Evolutionary conservation across 768 basidiomycete genomes (phyloP).

Genomic region (Tylopilus felleus): DNA sequence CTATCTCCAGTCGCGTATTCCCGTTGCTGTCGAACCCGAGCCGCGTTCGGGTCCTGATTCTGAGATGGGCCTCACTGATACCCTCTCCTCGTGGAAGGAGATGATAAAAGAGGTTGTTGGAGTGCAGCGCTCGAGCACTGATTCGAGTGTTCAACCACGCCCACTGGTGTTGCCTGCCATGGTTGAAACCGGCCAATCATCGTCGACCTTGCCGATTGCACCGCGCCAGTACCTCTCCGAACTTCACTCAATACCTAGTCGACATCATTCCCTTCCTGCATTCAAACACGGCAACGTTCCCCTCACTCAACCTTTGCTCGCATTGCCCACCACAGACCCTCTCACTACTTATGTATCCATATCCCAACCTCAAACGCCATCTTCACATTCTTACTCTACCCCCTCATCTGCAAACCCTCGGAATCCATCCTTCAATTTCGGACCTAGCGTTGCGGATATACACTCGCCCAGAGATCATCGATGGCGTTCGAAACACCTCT

Average conservation of each 20-base stretch:
- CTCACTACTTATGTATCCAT: background rate
- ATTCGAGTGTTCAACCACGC: background rate
- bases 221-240: background rate
- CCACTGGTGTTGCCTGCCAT: conserved; percentile 11
- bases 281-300: conserved; percentile 7
- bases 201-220: background rate
- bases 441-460: background rate
- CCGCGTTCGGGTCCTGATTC: conserved; percentile 9
- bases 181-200: conserved; percentile 3
- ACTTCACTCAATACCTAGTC: conserved; percentile 3
- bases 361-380: conserved; percentile 8
- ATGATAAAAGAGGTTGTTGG: background rate
- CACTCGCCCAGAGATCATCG: background rate
- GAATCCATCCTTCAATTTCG: background rate
- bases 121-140: background rate
- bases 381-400: conserved; percentile 3
- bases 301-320: background rate
- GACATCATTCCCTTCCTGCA: conserved; percentile 26
- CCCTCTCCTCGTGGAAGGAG: conserved; percentile 3
- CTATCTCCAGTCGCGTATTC: conserved; percentile 33
- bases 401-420: background rate
- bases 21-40: conserved; percentile 16
- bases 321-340: conserved; percentile 3
- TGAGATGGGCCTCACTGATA: conserved; percentile 16
- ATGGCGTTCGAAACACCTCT: conserved; percentile 15